Percentiles rank a stretch among this genome's conserved stretches.
Conservation (phyloP, 2,329 filamentous ascomycete genomes). For the Stemphylium lycopersici region DNA sequence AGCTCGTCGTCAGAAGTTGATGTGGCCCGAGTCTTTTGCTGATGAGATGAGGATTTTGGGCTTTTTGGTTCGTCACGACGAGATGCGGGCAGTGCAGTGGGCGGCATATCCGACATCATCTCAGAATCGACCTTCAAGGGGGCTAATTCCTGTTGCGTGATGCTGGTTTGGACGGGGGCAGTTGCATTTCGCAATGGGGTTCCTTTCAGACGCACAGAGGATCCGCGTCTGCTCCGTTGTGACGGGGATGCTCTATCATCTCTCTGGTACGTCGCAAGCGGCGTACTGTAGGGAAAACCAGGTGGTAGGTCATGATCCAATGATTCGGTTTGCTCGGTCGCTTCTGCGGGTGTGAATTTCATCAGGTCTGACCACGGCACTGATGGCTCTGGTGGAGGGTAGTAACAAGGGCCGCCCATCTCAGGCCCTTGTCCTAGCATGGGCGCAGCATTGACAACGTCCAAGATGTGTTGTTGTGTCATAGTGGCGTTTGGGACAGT, state of each 20-base stretch:
- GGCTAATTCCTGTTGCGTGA: not conserved
- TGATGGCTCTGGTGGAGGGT: conserved; percentile 36
- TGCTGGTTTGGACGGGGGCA: not conserved
- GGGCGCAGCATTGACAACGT: conserved; percentile 37
- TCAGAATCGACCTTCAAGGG: not conserved
- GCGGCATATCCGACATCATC: not conserved
- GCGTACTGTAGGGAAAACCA: not conserved
- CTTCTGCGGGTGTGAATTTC: conserved; percentile 26
- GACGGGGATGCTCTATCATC: not conserved
- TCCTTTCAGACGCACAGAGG: conserved; percentile 6
- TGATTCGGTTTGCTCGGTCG: conserved; percentile 17
- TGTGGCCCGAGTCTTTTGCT: conserved; percentile 1
- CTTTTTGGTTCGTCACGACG: not conserved
- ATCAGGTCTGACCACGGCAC: conserved; percentile 47
- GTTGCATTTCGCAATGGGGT: conserved; percentile 13
- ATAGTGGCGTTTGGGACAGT: conserved; percentile 52
- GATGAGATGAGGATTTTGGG: conserved; percentile 1
- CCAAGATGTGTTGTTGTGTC: conserved; percentile 50
- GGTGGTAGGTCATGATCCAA: conserved; percentile 8
- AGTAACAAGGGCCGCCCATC: conserved; percentile 14
- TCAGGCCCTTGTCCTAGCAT: conserved; percentile 33
- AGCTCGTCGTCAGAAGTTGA: conserved; percentile 35
- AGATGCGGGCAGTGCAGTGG: not conserved
- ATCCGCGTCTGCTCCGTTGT: conserved; percentile 11
- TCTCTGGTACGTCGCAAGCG: not conserved